These are phyloP conservation scores for Camptophora hylomeconis DNA, from an alignment of 2,329 filamentous ascomycete genomes.

Conservation along the genomic window DNA sequence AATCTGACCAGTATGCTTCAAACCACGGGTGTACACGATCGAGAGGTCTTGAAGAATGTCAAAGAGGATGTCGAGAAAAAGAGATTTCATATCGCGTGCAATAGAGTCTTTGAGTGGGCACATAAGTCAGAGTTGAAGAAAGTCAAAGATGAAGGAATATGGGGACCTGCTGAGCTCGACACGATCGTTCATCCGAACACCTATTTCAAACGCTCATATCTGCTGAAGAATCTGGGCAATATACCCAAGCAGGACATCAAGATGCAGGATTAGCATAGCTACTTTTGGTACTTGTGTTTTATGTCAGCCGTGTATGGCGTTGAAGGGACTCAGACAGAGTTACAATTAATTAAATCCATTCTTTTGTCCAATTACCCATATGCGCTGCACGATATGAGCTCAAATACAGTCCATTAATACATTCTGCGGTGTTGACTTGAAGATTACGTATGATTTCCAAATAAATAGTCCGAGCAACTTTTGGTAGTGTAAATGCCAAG, in stretches of 20 bases:
- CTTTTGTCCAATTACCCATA: no score
- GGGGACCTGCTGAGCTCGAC: conserved; percentile 66
- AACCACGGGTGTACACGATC: conserved; percentile 64
- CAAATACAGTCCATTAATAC: no score
- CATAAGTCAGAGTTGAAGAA: conserved; percentile 68
- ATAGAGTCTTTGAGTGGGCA: conserved; percentile 79
- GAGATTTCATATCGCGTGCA: conserved; percentile 91
- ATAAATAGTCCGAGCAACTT: no score
- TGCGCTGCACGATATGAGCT: no score
- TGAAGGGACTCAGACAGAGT: no score
- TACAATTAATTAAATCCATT: no score
- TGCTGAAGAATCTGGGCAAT: conserved; percentile 66
- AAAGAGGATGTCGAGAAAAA: conserved; percentile 79
- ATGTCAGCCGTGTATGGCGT: no score
- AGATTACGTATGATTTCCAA: no score
- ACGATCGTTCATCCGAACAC: conserved; percentile 96
- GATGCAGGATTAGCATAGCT: conserved; percentile 35
- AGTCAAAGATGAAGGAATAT: conserved; percentile 60
- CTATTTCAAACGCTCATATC: conserved; percentile 90
- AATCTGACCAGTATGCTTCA: conserved; percentile 70
- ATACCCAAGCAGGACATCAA: conserved; percentile 38
- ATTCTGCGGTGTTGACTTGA: no score
- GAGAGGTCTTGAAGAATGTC: conserved; percentile 64
- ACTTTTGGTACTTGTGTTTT: no score
- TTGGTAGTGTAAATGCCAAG: no score